Base-by-base conservation (phyloP, 805 yeast species). In the Kazachstania africana region DNA sequence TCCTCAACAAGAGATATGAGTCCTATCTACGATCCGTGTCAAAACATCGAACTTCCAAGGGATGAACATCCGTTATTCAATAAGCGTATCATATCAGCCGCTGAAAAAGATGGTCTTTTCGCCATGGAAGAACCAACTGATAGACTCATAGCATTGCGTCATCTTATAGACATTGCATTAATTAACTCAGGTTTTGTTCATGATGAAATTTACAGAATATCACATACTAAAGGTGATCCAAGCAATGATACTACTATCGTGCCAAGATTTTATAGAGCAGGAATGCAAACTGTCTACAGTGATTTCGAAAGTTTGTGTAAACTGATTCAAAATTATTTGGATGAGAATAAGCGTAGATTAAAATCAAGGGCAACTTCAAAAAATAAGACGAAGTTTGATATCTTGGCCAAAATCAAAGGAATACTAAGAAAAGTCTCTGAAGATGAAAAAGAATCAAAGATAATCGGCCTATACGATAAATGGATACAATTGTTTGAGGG, bases 171-270 rank as follows among this genome's bases (percentile, higher is more conserved):
- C 22, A 47, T 50, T 48, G 45, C 48, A 34, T 16, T 36, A 6
- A 32, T 43, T 3, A 36, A 48, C 19, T 47, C 53, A 1, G 27
- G 31, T 12, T 31, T 37, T 14, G 34, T 45, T 4, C 53, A 47
- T 32, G 31, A 31, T 14, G 49, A 45, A 33, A 35, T 48, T 5
- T 39, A 40, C 21, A 43, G 42, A 26, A 21, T 48, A 17, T 32
- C 52, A 3, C 50, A 48, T 36, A 30, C 41, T 10, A 45, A 40
- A 24, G 40, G 42, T 23, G 51, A 45, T n/a, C 42, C 47, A 8
- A 29, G 43, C 4, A 47, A 43, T 34, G 44, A 42, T 14, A 45
- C 52, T 10, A 39, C 38, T 28, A 45, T 44, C 26, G 54, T 40
- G 3, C 44, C 54, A 17, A 37, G 50, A 27, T 40, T 37, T 32